Evolutionary conservation across 805 yeast species (phyloP), one percentile per base, ranked within the genome.

Genomic region (Suhomyces tanzawaensis): DNA sequence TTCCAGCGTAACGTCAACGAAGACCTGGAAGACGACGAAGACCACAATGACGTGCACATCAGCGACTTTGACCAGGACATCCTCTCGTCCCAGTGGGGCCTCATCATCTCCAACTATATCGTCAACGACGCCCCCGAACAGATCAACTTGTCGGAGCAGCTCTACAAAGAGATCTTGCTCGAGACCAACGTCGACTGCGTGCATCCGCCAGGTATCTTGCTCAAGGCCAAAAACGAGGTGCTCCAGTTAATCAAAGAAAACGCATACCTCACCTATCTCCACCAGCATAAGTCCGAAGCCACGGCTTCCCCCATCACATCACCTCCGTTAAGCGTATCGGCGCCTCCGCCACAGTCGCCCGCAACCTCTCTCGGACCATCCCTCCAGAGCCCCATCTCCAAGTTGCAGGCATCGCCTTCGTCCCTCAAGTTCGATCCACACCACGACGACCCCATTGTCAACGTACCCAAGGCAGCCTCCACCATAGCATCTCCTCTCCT

Each of bases 61-160:
- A 34, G 18, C 3, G 29, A 42, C 26, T 19, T 42, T 15, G 36
- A 41, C 26, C 22, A 25, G 6, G 29, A 32, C 19, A 29, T 47
- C 29, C 39, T 53, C 13, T 19, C 29, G 11, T 42, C 52, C 16
- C 69, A 69, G 43, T 72, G 74, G 66, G 44, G 52, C 16, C 42
- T 49, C 36, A 68, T 77, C 29, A 53, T 77, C 13, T 42, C 49
- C 16, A 54, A 48, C n/a, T 77, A 66, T 48, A 64, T 77, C 27
- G 40, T 46, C 9, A 60, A 58, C 11, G 64, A 72, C 38, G 62
- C 81, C 1, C 67, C 70, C 2, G 61, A 60, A 28, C 79, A 77
- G 51, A 64, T 77, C 41, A 77, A 77, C 51, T 45, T 77, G 17
- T 71, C 79, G 0, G 51, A 61, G 41, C 58, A 62, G 6, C 57